Conservation (phyloP, 208 protist genomes). For the Blechomonas ayalai region DNA sequence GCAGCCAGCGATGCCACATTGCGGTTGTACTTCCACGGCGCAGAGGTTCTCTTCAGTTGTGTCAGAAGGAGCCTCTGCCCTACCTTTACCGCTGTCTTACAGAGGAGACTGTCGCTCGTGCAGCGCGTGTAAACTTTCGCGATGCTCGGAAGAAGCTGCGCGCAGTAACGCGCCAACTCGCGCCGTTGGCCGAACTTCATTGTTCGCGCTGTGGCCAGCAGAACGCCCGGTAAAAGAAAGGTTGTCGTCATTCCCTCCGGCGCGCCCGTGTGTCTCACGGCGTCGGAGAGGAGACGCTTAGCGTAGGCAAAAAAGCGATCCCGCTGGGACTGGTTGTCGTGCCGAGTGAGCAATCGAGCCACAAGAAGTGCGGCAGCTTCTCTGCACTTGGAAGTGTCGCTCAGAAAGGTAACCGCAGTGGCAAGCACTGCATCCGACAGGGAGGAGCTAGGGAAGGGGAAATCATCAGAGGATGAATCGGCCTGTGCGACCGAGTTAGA, state of each 20-base stretch:
- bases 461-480: too few species aligned
- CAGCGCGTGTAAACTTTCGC: conserved; percentile 16
- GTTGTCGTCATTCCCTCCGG: not conserved
- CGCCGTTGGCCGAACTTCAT: conserved; percentile 90
- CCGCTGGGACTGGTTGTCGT: conserved; percentile 69
- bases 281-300: conserved; percentile 17
- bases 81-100: conserved; percentile 88
- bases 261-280: not conserved
- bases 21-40: conserved; percentile 90
- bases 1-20: conserved; percentile 53
- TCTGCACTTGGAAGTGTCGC: conserved; percentile 81
- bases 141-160: conserved; percentile 34
- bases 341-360: conserved; percentile 85
- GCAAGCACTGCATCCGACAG: conserved; percentile 75
- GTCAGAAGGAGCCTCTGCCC: conserved; percentile 87
- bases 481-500: too few species aligned
- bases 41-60: conserved; percentile 71
- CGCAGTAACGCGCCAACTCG: conserved; percentile 69
- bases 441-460: conserved; percentile 15
- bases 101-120: conserved; percentile 52
- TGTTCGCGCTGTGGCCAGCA: conserved; percentile 79
- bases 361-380: conserved; percentile 90
- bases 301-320: conserved; percentile 58
- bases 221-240: conserved; percentile 67
- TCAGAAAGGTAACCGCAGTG: conserved; percentile 59